Conservation (phyloP, 306 rosid species). For the Echinosophora koreensis region DNA sequence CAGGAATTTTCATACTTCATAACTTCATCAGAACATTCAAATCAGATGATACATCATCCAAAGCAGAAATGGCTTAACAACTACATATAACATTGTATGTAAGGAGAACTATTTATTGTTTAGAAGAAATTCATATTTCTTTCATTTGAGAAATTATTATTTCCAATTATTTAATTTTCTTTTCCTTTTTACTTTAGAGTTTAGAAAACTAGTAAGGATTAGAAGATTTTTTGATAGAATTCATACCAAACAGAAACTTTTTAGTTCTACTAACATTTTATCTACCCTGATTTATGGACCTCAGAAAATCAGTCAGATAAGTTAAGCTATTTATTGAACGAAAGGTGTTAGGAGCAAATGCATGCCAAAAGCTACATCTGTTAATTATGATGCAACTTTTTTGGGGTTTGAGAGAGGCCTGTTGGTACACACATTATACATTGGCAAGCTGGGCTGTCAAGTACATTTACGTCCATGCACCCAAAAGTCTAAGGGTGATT, state of each 20-base stretch:
- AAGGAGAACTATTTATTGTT: background rate
- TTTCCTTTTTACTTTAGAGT: background rate
- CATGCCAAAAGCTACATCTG: too few species aligned
- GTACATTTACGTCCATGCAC: too few species aligned
- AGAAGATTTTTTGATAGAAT: background rate
- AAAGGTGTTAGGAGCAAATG: background rate
- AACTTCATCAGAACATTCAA: constrained; percentile 23
- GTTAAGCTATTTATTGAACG: constrained; percentile 26
- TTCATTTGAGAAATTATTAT: constrained; percentile 2
- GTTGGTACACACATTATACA: too few species aligned
- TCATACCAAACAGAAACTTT: constrained; percentile 10
- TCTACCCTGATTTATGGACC: background rate
- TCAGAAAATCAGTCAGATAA: constrained; percentile 9
- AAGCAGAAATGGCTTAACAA: constrained; percentile 26
- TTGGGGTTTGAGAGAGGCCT: too few species aligned
- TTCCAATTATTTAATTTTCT: background rate
- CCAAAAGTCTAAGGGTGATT: too few species aligned
- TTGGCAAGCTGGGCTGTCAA: too few species aligned
- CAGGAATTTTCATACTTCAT: constrained; percentile 1
- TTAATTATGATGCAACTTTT: too few species aligned
- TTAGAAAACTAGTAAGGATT: background rate
- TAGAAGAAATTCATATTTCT: constrained; percentile 28
- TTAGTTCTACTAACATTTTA: background rate
- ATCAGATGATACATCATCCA: constrained; percentile 29
- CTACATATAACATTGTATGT: background rate